phyloP scores from a whole-genome alignment of 805 yeast genomes.

The Candida ponderosae region DNA sequence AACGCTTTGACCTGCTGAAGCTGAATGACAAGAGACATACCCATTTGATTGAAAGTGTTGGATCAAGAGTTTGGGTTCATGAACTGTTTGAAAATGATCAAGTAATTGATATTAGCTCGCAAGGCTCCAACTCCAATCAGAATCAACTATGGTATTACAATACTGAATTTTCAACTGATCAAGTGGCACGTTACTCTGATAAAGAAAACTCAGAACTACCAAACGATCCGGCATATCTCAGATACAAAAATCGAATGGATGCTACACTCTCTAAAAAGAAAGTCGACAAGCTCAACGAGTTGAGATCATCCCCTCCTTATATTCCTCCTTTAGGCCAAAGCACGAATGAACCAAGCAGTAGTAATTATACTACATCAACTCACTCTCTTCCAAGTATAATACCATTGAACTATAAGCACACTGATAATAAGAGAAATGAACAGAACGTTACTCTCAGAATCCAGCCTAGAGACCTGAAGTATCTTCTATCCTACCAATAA shows the following conservation, averaged over 20 bases:
- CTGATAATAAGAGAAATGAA: too few relatives aligned
- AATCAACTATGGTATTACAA: constrained; percentile 16
- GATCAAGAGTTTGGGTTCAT: constrained; percentile 1
- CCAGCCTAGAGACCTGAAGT: too few relatives aligned
- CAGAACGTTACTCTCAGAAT: too few relatives aligned
- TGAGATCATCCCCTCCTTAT: too few relatives aligned
- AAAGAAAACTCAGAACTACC: constrained; percentile 9
- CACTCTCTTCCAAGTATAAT: too few relatives aligned
- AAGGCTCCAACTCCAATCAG: not conserved
- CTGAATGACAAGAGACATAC: constrained; percentile 3
- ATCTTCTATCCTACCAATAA: too few relatives aligned
- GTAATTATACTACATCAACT: too few relatives aligned
- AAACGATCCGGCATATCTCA: constrained; percentile 14
- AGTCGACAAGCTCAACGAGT: too few relatives aligned
- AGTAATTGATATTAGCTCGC: not conserved
- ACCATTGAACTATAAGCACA: too few relatives aligned
- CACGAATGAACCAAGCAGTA: too few relatives aligned
- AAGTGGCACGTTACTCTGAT: constrained; percentile 17
- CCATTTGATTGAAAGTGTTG: not conserved
- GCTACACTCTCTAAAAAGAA: not conserved
- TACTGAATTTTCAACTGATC: constrained; percentile 14
- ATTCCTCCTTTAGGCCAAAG: too few relatives aligned
- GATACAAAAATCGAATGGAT: not conserved
- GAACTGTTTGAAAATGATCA: constrained; percentile 2
- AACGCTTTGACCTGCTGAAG: not conserved